Evolutionary conservation across 257 asterid genomes (phyloP).

Genomic region (Jasminum sambac): DNA sequence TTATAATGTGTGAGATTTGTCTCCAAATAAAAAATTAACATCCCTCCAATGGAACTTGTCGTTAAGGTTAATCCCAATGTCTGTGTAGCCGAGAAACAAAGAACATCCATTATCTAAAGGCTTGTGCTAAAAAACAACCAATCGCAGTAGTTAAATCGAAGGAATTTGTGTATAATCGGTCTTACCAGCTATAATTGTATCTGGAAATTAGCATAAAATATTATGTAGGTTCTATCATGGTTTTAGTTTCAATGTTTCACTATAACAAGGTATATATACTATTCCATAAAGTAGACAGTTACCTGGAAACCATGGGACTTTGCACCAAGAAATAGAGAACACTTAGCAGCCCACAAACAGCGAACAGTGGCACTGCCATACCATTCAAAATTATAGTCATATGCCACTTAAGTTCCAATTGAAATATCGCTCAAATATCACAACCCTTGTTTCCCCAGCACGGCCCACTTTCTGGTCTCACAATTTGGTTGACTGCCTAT

Average conservation of each 20-base stretch:
- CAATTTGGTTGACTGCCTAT: constrained; percentile 82
- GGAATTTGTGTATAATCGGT: not conserved
- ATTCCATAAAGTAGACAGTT: constrained; percentile 23
- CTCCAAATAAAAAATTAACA: not conserved
- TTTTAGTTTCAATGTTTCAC: constrained; percentile 21
- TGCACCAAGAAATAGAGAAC: constrained; percentile 92
- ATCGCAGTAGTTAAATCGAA: not conserved
- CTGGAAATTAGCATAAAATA: not conserved
- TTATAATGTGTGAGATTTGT: not conserved
- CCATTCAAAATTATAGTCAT: constrained; percentile 93
- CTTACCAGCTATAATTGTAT: constrained; percentile 6
- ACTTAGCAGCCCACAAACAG: constrained; percentile 84
- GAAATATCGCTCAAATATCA: constrained; percentile 72
- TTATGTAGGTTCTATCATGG: not conserved
- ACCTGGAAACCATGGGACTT: constrained; percentile 98
- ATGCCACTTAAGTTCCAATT: constrained; percentile 71
- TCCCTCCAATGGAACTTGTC: not conserved
- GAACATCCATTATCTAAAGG: not conserved
- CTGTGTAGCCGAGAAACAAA: not conserved
- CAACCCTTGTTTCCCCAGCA: constrained; percentile 83
- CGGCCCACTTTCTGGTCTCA: constrained; percentile 97
- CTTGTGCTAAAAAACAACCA: constrained; percentile 8
- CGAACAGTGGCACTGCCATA: constrained; percentile 91
- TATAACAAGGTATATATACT: not conserved
- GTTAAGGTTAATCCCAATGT: constrained; percentile 1